These are phyloP conservation scores for Aspergillus sp. DNA, from an alignment of 2,329 filamentous ascomycete species.

Conservation along the genomic window DNA sequence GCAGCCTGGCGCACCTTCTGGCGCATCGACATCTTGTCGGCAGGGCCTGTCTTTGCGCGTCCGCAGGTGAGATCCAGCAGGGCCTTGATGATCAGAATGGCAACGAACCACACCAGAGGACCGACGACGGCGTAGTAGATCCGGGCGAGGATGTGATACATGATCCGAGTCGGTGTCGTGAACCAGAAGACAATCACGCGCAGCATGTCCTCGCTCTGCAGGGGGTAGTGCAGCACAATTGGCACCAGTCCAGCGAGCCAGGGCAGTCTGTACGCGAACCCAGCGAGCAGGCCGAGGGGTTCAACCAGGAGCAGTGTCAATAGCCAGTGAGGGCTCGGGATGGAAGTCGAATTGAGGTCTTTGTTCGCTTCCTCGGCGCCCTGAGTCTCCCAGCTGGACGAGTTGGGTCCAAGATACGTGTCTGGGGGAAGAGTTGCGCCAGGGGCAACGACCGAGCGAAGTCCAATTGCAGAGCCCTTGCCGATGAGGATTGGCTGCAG, in stretches of 20 bases:
- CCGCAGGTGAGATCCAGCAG: neutral
- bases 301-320: neutral
- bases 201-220: neutral
- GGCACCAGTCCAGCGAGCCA: slow-evolving; percentile 2
- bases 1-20: slow-evolving; percentile 4
- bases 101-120: neutral
- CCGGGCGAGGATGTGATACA: neutral
- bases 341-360: neutral
- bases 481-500: slow-evolving; percentile 54
- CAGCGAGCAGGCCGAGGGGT: neutral
- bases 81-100: neutral
- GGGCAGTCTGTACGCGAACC: neutral
- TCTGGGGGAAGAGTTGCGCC: slow-evolving; percentile 50
- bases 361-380: neutral
- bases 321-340: neutral
- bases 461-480: slow-evolving; percentile 48
- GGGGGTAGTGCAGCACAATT: slow-evolving; percentile 1
- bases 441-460: slow-evolving; percentile 52
- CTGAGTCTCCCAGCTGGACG: slow-evolving; percentile 54
- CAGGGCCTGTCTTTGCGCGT: neutral
- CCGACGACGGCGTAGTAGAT: slow-evolving; percentile 4
- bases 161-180: neutral
- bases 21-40: neutral
- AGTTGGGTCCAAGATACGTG: slow-evolving; percentile 57
- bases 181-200: slow-evolving; percentile 6